Base-by-base conservation (phyloP, 495 filamentous ascomycete genomes). In the Penicillium pancosmium region DNA sequence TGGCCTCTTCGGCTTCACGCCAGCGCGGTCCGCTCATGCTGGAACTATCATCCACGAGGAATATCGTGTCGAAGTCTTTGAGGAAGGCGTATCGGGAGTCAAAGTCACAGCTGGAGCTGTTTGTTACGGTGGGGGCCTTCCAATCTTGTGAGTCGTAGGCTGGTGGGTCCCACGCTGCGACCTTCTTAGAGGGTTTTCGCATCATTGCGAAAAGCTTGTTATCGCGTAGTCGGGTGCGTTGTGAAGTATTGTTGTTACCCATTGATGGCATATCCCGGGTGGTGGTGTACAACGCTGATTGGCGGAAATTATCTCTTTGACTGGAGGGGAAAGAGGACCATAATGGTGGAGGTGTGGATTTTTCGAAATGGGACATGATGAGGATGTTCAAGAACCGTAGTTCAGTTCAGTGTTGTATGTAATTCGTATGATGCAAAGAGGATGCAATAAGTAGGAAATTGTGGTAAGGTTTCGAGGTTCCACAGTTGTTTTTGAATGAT, bases 1-100 rank as follows among this genome's bases (percentile, higher is more conserved):
- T 83, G 34, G 90, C 92, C 9, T 78, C 73, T 38, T 82, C 77
- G 31, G 89, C 90, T 73, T 97, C 91, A 18, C 75, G 72, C 94
- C 94, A 98, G 44, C 82, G 82, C 12, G 70, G 61, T 55, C 88
- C 91, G n/a, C 79, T 78, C 94, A 98, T 98, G 69, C 86, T 91
- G 33, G 86, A 84, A 49, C 88, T 91, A 81, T 98, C 94, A 70
- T 98, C 94, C 70, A 98, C 91, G 0, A 98, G 77, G 77, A 98
- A 94, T 55, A 93, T 73, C 31, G 93, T 98, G 80, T 98, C 91
- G 73, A 97, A 98, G 50, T 81, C 81, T n/a, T 64, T 62, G 25
- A 98, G 91, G 73, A 96, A 95, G n/a, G 85, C 82, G 69, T 91
- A 95, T 1, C 79, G 84, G 5, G 71, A 71, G 54, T 78, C 75